Conservation (phyloP, 2,329 filamentous ascomycete genomes). For the Botrytis deweyae region DNA sequence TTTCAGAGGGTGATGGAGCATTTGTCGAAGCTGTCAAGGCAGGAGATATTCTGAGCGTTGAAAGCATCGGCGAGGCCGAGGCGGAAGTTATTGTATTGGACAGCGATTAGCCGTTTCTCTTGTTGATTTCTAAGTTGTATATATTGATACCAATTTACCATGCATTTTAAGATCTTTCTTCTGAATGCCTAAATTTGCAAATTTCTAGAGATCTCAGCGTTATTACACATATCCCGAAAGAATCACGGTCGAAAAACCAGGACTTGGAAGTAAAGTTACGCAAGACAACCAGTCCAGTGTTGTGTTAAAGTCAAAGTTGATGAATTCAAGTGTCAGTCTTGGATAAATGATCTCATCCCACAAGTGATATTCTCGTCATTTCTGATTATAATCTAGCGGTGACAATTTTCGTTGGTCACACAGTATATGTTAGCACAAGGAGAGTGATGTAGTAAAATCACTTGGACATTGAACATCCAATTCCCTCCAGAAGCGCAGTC, state of each 20-base stretch:
- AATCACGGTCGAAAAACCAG: too few species aligned
- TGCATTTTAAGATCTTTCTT: not conserved
- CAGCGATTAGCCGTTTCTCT: conserved; percentile 21
- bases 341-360: not conserved
- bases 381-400: too few species aligned
- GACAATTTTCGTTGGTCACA: too few species aligned
- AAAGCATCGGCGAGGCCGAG: conserved; percentile 62
- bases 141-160: not conserved
- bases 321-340: not conserved
- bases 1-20: conserved; percentile 78
- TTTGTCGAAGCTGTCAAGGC: conserved; percentile 66
- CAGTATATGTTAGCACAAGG: too few species aligned
- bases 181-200: not conserved
- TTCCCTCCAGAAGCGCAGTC: not conserved
- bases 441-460: not conserved
- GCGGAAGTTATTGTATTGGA: conserved; percentile 30
- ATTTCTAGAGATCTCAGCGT: not conserved
- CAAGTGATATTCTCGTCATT: too few species aligned
- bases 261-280: not conserved
- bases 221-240: not conserved
- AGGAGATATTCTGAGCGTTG: conserved; percentile 62
- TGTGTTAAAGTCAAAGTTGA: not conserved
- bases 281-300: not conserved
- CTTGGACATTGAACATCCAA: too few species aligned
- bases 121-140: not conserved